Base-by-base conservation (phyloP, 2,329 filamentous ascomycete species). In the Colletotrichum sp. region DNA sequence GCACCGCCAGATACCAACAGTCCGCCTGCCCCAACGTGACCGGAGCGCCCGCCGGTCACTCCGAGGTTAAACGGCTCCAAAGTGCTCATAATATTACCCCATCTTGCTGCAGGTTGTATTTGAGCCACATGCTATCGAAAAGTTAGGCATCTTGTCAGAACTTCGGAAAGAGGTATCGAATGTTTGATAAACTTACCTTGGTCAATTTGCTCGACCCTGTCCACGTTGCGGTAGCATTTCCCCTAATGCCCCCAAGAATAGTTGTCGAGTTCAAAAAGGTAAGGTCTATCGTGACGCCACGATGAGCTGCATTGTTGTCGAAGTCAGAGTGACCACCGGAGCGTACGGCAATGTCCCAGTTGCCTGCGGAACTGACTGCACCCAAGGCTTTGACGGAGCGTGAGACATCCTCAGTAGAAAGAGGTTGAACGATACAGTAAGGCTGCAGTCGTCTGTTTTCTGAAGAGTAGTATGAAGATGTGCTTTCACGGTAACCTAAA, bases 251-350 rank as follows among this genome's bases (percentile, higher is more conserved):
- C 75, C 32, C 59, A 32, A 60, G 34, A 24, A 84, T 71, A 24
- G 80, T 78, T 26, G 81, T 79, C 13, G 79, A 67, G 49, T 85
- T 74, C 10, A 80, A 82, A 6, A 84, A 78, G 2, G 34, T 80
- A n/a, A 89, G 75, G 62, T 87, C 85, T 66, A 89, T 83, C 5
- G 83, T 81, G 16, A 87, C 77, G 3, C 85, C 85, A 2, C 77
- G 82, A 16, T 84, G 78, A 55, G 84, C 86, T 75, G 83, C 89
- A 1, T 87, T 85, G 10, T 83, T 81, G 16, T 84, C 86, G 75
- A 86, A 86, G n/a, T 85, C 83, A n/a, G 84, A 84, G 79, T 89
- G 88, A 1, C 88, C 88, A 26, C 87, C 88, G 72, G 85, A 84
- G 36, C 85, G 83, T 57, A 86, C 82, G 7, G 87, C 86, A 30